Evolutionary conservation across 148 eudicot genomes (phyloP), one percentile per base, ranked within the genome.

Genomic region (Beta vulgaris): DNA sequence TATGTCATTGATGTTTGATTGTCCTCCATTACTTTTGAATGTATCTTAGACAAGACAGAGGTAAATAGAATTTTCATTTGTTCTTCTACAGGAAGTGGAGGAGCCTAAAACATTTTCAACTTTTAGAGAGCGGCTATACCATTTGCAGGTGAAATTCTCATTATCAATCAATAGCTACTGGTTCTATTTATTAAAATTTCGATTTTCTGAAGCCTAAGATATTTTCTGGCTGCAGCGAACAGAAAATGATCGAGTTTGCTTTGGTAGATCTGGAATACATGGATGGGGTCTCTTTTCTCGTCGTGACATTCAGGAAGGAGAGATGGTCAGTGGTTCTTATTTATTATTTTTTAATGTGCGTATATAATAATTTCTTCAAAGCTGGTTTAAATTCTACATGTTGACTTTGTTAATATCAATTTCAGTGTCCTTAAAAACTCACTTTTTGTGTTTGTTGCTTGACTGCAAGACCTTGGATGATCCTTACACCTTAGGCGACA

Each of bases 241-340:
- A 7, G 99, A 95, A 73, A 87, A 86, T 75, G 92, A 95, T 58
- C 82, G 91, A 72, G 99, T 95, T 62, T 95, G 99, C 88, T 92
- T 92, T 81, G 99, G 99, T 79, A 84, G 88, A 88, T 95, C 99
- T 31, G 99, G 90, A 71, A 95, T 95, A 79, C 99, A 95, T 72
- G 91, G 97, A 67, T 95, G 99, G 97, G 99, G 99, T 69, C 97
- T 95, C 35, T 95, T 95, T 86, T 97, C 99, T 40, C 92, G 96
- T 54, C 79, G 89, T 63, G 85, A 88, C 79, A 95, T 95, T 76
- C 93, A 85, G 80, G 99, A 95, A 86, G 99, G 99, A 82, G 99
- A 95, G 68, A 95, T 95, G 99, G 99, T 90, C 78, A 76, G 83
- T 75, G 42, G 58, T 78, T 48, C n/a, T 51, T 9, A 23, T 49